Evolutionary conservation across 2,329 filamentous ascomycete genomes (phyloP), one percentile per base, ranked within the genome.

Genomic region (Furcasterigmium sp.): DNA sequence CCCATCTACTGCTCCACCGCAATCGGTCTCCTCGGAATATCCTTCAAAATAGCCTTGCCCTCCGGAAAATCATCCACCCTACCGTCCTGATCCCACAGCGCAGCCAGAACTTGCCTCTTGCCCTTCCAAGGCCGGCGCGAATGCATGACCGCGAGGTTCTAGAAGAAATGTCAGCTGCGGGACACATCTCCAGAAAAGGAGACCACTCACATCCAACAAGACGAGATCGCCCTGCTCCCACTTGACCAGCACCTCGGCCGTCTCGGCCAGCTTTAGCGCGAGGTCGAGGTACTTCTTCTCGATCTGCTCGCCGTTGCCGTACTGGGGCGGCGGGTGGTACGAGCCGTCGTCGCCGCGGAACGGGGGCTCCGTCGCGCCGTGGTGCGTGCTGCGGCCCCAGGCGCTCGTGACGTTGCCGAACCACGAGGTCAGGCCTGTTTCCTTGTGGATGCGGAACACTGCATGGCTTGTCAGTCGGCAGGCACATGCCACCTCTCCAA

Each of bases 351-450:
- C 58, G 4, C 58, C 58, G 14, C 47, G 51, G 42, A 60, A 60
- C 0, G 59, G 58, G 9, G 53, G 51, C 17, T 52, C 46, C 2
- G 60, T 63, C 23, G 58, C 60, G 13, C 59, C 58, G 39, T 62
- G 60, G 23, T 58, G 53, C 14, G 42, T 51, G 37, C 58, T 62
- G 11, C 58, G 54, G 5, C 58, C 60, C 60, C 59, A 63, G 3
- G 60, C 60, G 14, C 54, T 59, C 8, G 61, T 62, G n/a, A 64
- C 45, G 39, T 62, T 62, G 7, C 60, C 61, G 35, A 64, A 64
- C 49, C 55, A 63, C 0, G 55, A 56, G 1, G 53, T 50, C 3
- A 55, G 41, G 1, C 51, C 54, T 1, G 53, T 59, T 9, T 54
- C 50, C 8, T 56, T 40, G 38, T 61, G 57, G 11, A 52, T 56